Evolutionary conservation across 192 early-diverging fungal species (phyloP), one percentile per base, ranked within the genome.

Genomic region (Piromyces finnis): DNA sequence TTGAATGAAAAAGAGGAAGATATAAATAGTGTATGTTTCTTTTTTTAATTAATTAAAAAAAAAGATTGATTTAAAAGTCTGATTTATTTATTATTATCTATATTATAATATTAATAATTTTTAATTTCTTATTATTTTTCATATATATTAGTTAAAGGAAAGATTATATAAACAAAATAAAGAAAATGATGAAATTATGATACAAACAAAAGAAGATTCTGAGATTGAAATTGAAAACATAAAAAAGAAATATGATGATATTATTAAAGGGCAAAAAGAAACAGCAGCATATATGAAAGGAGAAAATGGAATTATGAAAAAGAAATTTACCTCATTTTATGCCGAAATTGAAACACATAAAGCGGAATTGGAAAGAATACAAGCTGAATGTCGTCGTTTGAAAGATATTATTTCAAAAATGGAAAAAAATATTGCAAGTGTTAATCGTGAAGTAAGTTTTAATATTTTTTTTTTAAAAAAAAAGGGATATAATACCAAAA

Each of bases 271-370:
- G 14, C 89, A 91, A 81, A 82, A 86, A 30, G 89, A 91, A 78
- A 84, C 88, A 78, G 89, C 86, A 26, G 77, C 89, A 22, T 82
- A 88, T n/a, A 83, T 91, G 29, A 91, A 91, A 81, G 89, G 89
- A 79, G 90, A 91, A 79, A 90, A 91, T 82, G 90, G 90, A 14
- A 88, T 91, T 77, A 89, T 90, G 89, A 81, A 87, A 59, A 91
- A 91, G 80, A 91, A 91, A 80, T 91, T 89, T 86, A 89, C 88
- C 79, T 89, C 89, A 22, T 83, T 91, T 16, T 87, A 88, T 30
- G 78, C 80, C 12, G 90, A 91, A 82, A 90, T 91, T 78, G 90
- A 91, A 39, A 85, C 86, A 28, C 89, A 91, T 83, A 89, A 89
- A 81, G 80, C 82, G 26, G 89, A 91, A 81, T 88, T 91, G 80